Base-by-base conservation (phyloP, 352 stramenopile genomes). In the Pythium angustatum region DNA sequence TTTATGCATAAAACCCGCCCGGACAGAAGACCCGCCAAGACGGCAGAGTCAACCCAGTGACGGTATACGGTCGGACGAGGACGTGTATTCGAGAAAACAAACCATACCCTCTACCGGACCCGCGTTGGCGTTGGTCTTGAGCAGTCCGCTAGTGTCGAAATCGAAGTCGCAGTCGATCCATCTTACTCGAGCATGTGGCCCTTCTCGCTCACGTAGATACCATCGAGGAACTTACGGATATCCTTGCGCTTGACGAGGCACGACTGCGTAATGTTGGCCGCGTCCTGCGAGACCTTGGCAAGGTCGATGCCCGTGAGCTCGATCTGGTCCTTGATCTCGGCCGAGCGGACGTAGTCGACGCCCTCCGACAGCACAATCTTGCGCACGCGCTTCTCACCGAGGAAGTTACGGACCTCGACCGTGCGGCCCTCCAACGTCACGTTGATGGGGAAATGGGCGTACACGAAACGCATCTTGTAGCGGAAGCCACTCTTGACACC, bases 381-480 rank as follows among this genome's bases (percentile, higher is more conserved):
- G 73, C 97, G 96, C 58, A 99, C 96, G 62, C 97, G 94, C 87
- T 99, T 99, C 83, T 99, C 97, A 85, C 98, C 98, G 56, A 99
- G 84, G 83, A 99, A 99, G 92, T 99, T 99, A 62, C 97, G 93
- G 79, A 99, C 99, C 82, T 99, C 97, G 61, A 99, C 91, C 57
- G 77, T 78, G 76, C 88, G 89, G 75, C 91, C 90, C 58, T 97
- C 88, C 66, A 98, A 89, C 57, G 90, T 96, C 30, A 99, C 97
- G 81, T 99, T 99, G 94, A 99, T 99, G 74, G 98, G 98, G 79
- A 99, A 99, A 85, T 99, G 98, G 60, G 94, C 96, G 85, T 99
- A 99, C 73, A 99, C 97, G 78, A 99, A 99, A 68, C 98, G 94
- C 97, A 99, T 99, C 92, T 99, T 99, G 96, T 99, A 99, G 22